phyloP scores from a whole-genome alignment of 768 basidiomycete species.

The Mycena capillaripes region DNA sequence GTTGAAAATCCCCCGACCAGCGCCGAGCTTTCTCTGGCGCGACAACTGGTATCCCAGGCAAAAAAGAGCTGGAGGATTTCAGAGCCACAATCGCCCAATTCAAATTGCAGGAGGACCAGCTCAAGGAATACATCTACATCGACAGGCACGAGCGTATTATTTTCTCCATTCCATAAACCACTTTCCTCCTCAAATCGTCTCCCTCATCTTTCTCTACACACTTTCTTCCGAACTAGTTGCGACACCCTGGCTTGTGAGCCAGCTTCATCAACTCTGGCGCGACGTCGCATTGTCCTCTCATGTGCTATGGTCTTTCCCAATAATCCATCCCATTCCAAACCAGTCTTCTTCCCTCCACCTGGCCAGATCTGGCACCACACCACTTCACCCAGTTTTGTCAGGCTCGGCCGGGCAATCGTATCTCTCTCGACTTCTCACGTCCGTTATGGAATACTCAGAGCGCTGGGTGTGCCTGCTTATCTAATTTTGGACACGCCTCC shows the following conservation, averaged over 20 bases:
- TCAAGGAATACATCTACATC: neutral
- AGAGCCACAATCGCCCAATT: neutral
- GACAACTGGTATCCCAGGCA: neutral
- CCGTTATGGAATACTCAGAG: neutral
- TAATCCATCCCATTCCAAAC: neutral
- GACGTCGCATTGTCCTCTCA: neutral
- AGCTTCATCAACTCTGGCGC: constrained; percentile 13
- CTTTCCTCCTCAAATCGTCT: constrained; percentile 9
- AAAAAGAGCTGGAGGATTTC: neutral
- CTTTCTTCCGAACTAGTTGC: neutral
- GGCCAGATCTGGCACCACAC: neutral
- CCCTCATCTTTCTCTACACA: neutral
- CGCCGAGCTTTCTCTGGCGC: neutral
- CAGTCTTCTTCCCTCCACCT: neutral
- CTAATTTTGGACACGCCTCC: neutral
- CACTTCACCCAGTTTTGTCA: neutral
- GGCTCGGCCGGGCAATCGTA: neutral
- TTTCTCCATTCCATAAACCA: constrained; percentile 21
- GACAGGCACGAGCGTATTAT: neutral
- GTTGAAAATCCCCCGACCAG: neutral
- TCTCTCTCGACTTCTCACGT: neutral
- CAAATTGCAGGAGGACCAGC: neutral
- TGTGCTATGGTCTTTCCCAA: constrained; percentile 2
- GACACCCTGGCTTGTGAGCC: constrained; percentile 11
- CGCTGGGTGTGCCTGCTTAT: neutral